These are phyloP conservation scores for Russula foetens DNA, from an alignment of 768 basidiomycete genomes.

Conservation along the genomic window DNA sequence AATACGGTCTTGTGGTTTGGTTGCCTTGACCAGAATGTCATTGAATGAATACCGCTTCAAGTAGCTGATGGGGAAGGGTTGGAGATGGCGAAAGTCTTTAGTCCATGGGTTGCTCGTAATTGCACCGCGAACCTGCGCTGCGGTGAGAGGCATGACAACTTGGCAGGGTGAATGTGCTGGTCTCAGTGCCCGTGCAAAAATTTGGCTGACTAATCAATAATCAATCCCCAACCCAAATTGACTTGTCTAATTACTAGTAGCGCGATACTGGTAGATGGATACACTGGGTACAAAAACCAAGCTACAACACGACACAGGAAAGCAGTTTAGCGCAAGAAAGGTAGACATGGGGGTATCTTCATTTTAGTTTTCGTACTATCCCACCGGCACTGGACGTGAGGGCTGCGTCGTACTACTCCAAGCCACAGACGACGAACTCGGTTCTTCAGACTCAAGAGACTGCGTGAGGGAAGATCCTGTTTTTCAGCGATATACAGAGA, in stretches of 20 bases:
- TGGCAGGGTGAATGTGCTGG: too few relatives aligned
- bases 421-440: constrained; percentile 44
- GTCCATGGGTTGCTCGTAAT: constrained; percentile 38
- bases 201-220: constrained; percentile 3
- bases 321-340: not conserved
- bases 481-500: not conserved
- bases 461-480: constrained; percentile 24
- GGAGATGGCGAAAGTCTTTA: constrained; percentile 58
- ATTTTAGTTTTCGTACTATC: constrained; percentile 9
- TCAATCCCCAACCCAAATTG: not conserved
- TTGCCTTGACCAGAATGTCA: constrained; percentile 42
- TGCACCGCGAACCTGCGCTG: constrained; percentile 12
- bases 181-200: too few relatives aligned
- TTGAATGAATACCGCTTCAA: constrained; percentile 35
- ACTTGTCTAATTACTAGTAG: not conserved
- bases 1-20: constrained; percentile 58
- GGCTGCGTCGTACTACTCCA: constrained; percentile 29
- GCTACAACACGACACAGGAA: constrained; percentile 15
- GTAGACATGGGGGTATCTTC: constrained; percentile 5
- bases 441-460: constrained; percentile 80
- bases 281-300: constrained; percentile 17
- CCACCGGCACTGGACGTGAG: constrained; percentile 13
- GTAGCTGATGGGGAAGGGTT: constrained; percentile 51
- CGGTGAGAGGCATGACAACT: constrained; percentile 15
- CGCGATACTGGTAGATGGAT: constrained; percentile 2